These are phyloP conservation scores for Echinochloa phyllopogon DNA, from an alignment of 176 grass and related monocot genomes.

Conservation along the genomic window DNA sequence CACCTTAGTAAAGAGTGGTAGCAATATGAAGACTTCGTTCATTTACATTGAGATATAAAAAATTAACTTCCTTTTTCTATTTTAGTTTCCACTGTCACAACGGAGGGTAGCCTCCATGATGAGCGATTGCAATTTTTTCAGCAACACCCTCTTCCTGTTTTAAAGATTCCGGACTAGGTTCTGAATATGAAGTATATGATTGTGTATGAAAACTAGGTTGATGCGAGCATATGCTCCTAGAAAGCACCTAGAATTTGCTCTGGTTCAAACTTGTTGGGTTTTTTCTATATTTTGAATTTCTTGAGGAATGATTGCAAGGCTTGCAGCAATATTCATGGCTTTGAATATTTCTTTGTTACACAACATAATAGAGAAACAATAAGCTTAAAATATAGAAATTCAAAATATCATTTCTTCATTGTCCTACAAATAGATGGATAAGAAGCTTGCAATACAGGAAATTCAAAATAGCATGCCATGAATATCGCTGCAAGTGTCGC, in stretches of 20 bases:
- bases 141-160: not conserved
- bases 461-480: not conserved
- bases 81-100: not conserved
- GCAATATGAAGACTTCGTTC: not conserved
- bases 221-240: not conserved
- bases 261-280: not conserved
- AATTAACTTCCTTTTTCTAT: not conserved
- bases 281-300: not conserved
- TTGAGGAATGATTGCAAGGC: not conserved
- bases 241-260: not conserved
- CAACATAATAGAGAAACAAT: too few relatives aligned
- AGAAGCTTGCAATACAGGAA: too few relatives aligned
- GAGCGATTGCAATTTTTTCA: not conserved
- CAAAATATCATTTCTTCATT: too few relatives aligned
- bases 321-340: not conserved
- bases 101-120: not conserved
- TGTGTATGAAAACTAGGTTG: not conserved
- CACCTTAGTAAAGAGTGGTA: not conserved
- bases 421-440: too few relatives aligned
- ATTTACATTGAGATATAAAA: not conserved
- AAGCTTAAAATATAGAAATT: not conserved
- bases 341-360: too few relatives aligned
- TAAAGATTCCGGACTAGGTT: not conserved
- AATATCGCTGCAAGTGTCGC: not conserved
- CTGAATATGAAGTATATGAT: not conserved